Conservation (phyloP, 257 asterid genomes). For the Fraxinus pennsylvanica region DNA sequence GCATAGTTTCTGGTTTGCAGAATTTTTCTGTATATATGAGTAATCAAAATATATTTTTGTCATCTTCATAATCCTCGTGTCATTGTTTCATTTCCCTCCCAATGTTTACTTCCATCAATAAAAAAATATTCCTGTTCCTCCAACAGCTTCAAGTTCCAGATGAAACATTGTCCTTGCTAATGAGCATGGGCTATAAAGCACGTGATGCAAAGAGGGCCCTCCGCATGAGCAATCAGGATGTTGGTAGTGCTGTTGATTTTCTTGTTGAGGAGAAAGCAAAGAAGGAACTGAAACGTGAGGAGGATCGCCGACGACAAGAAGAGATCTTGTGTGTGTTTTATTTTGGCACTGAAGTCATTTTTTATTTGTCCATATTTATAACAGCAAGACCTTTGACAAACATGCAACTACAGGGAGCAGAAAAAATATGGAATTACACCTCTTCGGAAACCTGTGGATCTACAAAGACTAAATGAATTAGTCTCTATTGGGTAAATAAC, state of each 20-base stretch:
- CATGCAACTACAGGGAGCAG: slow-evolving; percentile 66
- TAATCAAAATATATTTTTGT: not conserved
- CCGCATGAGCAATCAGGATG: slow-evolving; percentile 80
- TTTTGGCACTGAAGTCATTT: not conserved
- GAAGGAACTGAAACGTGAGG: slow-evolving; percentile 54
- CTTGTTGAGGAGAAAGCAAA: slow-evolving; percentile 69
- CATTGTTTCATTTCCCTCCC: not conserved
- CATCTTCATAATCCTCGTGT: not conserved
- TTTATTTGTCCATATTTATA: slow-evolving; percentile 15
- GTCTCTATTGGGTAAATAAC: slow-evolving; percentile 72
- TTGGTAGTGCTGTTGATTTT: slow-evolving; percentile 76
- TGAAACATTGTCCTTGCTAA: slow-evolving; percentile 64
- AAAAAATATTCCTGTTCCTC: not conserved
- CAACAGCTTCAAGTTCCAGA: slow-evolving; percentile 91
- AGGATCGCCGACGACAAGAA: slow-evolving; percentile 50
- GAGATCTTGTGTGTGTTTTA: slow-evolving; percentile 57
- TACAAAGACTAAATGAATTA: slow-evolving; percentile 64
- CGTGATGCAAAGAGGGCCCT: slow-evolving; percentile 87
- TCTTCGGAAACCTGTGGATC: slow-evolving; percentile 78
- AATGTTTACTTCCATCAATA: slow-evolving; percentile 13
- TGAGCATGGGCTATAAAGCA: slow-evolving; percentile 86
- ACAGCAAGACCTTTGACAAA: slow-evolving; percentile 21
- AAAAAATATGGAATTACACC: slow-evolving; percentile 79
- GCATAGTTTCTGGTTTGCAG: not conserved
- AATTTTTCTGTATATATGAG: not conserved